Evolutionary conservation across 2,329 filamentous ascomycete species (phyloP).

Genomic region (Cyphellophora attinorum): DNA sequence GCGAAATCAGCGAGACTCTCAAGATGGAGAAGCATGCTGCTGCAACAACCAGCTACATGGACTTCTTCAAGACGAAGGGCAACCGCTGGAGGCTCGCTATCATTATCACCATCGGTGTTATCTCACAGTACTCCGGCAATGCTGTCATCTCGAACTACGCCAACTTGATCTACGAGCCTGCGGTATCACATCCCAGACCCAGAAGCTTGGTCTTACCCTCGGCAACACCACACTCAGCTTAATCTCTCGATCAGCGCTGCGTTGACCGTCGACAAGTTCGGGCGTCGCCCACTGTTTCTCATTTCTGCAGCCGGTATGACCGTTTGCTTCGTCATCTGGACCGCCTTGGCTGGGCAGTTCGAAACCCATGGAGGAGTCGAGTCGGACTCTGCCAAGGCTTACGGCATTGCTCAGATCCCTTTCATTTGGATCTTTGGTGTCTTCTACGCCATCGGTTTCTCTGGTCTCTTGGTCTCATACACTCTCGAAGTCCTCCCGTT

Average conservation of each 20-base stretch:
- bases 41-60: conserved; percentile 43
- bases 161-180: conserved; percentile 15
- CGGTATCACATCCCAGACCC: neutral
- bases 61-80: conserved; percentile 52
- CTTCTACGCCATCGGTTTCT: conserved; percentile 28
- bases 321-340: conserved; percentile 31
- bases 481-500: conserved; percentile 40
- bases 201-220: conserved; percentile 29
- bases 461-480: conserved; percentile 26
- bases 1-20: conserved; percentile 57
- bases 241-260: conserved; percentile 48
- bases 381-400: conserved; percentile 9
- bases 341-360: conserved; percentile 27
- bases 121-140: conserved; percentile 3
- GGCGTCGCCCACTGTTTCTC: conserved; percentile 49
- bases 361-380: conserved; percentile 18
- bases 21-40: conserved; percentile 44
- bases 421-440: conserved; percentile 31
- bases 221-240: conserved; percentile 53
- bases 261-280: conserved; percentile 45
- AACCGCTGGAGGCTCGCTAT: conserved; percentile 34
- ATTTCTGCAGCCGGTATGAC: conserved; percentile 32
- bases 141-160: conserved; percentile 18
- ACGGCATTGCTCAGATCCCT: conserved; percentile 27
- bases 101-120: conserved; percentile 12